Conservation (phyloP, 202 grass and related monocot genomes). For the Dendrocalamus latiflorus region DNA sequence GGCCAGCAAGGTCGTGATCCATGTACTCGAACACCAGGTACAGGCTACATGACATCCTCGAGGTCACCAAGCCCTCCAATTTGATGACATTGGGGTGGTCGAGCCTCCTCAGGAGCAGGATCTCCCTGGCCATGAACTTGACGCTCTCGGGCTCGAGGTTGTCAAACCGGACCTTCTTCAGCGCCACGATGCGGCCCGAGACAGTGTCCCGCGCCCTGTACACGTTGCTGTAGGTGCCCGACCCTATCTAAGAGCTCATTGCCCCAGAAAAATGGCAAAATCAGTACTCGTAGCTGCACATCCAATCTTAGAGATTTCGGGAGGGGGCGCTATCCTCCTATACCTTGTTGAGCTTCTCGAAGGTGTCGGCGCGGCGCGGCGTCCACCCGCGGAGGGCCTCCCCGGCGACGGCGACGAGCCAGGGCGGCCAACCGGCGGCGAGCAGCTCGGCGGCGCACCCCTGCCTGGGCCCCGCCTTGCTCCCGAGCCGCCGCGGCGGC, state of each 20-base stretch:
- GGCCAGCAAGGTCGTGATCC: conserved; percentile 87
- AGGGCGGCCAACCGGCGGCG: conserved; percentile 43
- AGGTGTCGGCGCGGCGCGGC: conserved; percentile 71
- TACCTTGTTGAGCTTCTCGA: conserved; percentile 90
- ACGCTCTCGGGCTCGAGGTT: conserved; percentile 75
- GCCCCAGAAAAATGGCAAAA: background rate
- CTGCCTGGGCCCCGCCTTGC: conserved; percentile 33
- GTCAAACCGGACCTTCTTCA: conserved; percentile 93
- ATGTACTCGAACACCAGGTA: conserved; percentile 91
- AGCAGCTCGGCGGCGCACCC: conserved; percentile 42
- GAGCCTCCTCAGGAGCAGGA: conserved; percentile 54
- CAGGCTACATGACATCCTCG: conserved; percentile 70
- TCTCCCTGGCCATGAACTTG: conserved; percentile 90
- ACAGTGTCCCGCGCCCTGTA: conserved; percentile 58
- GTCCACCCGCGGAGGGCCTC: conserved; percentile 60
- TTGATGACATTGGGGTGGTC: conserved; percentile 73
- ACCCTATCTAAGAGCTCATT: conserved; percentile 63
- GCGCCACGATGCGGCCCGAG: conserved; percentile 53
- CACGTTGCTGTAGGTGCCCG: conserved; percentile 88
- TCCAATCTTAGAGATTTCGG: background rate
- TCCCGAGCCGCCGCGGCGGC: conserved; percentile 20
- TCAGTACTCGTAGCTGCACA: background rate
- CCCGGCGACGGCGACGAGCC: conserved; percentile 68
- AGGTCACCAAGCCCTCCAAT: conserved; percentile 72
- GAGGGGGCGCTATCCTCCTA: background rate